Evolutionary conservation across 192 early-diverging fungal species (phyloP), one percentile per base, ranked within the genome.

Genomic region (Rhizophlyctis rosea): DNA sequence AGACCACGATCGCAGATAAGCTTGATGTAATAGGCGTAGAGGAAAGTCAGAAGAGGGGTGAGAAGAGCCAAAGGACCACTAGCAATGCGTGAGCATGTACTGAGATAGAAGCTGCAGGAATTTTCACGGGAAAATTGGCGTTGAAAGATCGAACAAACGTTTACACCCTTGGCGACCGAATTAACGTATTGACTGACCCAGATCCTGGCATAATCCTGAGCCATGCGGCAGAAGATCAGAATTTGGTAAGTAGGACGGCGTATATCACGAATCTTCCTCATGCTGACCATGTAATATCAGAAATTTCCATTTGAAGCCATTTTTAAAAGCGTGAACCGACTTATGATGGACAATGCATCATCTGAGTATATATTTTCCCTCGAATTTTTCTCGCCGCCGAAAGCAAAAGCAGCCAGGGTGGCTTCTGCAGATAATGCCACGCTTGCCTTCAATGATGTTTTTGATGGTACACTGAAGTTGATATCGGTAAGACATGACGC

Each of bases 341-440:
- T 95, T 21, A 69, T 99, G 50, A 87, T 91, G 50, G 96, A 99
- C 77, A 96, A 97, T 64, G 93, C 95, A 3, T 90, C 87, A 48
- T 89, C 91, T 7, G 96, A 99, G 74, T 97, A 97, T 70, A 77
- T 92, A 34, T 99, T 99, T 61, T 83, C 88, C 39, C 74, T 83
- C 39, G 91, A 95, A 63, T 99, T 95, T 76, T 97, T 99, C 71
- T 77, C 86, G 35, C 85, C 83, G 21, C 78, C 84, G 51, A 80
- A 80, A 66, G 85, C 83, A 4, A 85, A 85, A 62, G 81, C 50
- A 2, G 60, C 53, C 14, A 35, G 62, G 31, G 50, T 14, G 47
- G 58, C 48, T 28, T 55, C 59, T 74, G 48, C 76, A 29, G 23
- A 27, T 34, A 14, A 48, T 1, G 62, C 58, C 44, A 69, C 78